These are phyloP conservation scores for Austroboletus eburneus DNA, from an alignment of 768 basidiomycete species.

Conservation along the genomic window DNA sequence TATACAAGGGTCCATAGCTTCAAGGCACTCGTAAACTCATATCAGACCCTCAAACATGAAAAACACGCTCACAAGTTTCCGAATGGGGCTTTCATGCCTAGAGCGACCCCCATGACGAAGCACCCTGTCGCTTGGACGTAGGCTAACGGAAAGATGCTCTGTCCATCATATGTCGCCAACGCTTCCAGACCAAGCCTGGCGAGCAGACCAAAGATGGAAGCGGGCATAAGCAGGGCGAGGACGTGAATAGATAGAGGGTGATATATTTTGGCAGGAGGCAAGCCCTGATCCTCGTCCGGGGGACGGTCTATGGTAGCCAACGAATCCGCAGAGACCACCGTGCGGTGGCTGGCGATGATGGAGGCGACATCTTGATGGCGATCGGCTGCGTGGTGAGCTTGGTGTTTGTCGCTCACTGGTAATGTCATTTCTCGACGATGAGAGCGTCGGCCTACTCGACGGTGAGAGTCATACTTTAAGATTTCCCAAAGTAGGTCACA, in stretches of 20 bases:
- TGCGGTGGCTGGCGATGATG: conserved; percentile 32
- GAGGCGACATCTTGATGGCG: conserved; percentile 30
- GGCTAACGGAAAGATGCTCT: conserved; percentile 73
- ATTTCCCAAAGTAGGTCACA: no score
- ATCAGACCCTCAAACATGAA: conserved; percentile 4
- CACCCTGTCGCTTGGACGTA: conserved; percentile 89
- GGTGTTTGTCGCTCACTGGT: conserved; percentile 4
- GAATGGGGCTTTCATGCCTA: conserved; percentile 69
- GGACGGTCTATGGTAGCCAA: conserved; percentile 41
- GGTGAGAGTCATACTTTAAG: no score
- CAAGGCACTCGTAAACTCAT: conserved; percentile 5
- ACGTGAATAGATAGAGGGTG: conserved; percentile 60
- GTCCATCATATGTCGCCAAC: conserved; percentile 67
- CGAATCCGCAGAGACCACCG: conserved; percentile 34
- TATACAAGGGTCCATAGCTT: conserved; percentile 88
- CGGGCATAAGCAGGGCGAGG: conserved; percentile 69
- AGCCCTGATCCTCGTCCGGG: conserved; percentile 30
- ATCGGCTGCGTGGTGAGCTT: background rate
- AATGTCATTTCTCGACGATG: background rate
- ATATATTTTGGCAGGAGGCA: conserved; percentile 36
- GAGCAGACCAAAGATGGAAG: conserved; percentile 82
- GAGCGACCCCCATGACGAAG: conserved; percentile 81
- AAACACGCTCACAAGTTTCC: conserved; percentile 60
- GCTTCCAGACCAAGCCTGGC: conserved; percentile 76
- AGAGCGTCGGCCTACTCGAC: background rate